Evolutionary conservation across 805 yeast genomes (phyloP).

Genomic region (Saturnispora gosingensis): DNA sequence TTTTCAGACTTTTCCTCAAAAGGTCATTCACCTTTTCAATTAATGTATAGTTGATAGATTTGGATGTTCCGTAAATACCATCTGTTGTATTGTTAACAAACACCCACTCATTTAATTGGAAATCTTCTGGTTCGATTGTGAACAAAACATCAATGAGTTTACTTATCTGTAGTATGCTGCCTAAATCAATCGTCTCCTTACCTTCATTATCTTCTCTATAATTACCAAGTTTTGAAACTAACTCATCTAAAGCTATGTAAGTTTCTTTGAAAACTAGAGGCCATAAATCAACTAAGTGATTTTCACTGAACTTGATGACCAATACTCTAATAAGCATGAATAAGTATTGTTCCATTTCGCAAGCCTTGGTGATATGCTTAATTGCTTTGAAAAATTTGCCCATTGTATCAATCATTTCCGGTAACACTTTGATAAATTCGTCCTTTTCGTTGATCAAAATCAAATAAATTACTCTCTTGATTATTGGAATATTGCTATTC

Average conservation of each 20-base stretch:
- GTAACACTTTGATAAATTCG: conserved; percentile 40
- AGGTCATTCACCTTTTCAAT: conserved; percentile 26
- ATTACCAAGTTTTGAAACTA: conserved; percentile 19
- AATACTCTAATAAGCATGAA: conserved; percentile 57
- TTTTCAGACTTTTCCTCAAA: background rate
- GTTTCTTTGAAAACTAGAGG: conserved; percentile 53
- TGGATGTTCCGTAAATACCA: conserved; percentile 20
- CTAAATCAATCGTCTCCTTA: conserved; percentile 26
- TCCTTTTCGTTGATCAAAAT: conserved; percentile 55
- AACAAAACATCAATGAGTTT: conserved; percentile 72
- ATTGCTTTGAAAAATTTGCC: conserved; percentile 23
- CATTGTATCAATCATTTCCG: conserved; percentile 32
- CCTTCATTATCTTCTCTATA: conserved; percentile 5
- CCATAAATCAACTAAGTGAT: conserved; percentile 66
- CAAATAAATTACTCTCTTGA: conserved; percentile 58
- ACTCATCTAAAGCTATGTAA: conserved; percentile 38
- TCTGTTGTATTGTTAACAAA: conserved; percentile 54
- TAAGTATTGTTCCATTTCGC: conserved; percentile 33
- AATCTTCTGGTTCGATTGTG: conserved; percentile 62
- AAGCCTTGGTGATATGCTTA: conserved; percentile 17
- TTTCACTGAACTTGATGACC: conserved; percentile 49
- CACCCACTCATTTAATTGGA: conserved; percentile 76
- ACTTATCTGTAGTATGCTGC: conserved; percentile 47
- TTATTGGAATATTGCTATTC: conserved; percentile 24
- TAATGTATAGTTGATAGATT: conserved; percentile 25